Percentiles rank a stretch among this genome's conserved stretches.
Conservation (phyloP, 306 rosid genomes). For the Oemleria cerasiformis region DNA sequence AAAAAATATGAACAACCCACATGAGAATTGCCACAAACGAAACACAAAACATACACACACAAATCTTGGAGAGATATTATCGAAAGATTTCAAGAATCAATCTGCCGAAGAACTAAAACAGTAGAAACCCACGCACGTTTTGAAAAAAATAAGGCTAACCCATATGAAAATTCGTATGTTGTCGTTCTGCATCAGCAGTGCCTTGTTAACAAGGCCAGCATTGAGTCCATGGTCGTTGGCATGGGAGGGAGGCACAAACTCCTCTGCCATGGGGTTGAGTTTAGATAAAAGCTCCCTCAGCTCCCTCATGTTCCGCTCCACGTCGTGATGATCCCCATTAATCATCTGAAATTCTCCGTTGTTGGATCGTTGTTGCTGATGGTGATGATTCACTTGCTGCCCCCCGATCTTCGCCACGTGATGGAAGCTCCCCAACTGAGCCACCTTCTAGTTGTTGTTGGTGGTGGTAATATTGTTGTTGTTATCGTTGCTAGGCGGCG, state of each 20-base stretch:
- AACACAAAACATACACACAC: too few relatives aligned
- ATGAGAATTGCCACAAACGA: too few relatives aligned
- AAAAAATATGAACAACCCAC: too few relatives aligned
- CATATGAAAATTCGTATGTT: too few relatives aligned
- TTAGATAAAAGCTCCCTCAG: slow-evolving; percentile 40
- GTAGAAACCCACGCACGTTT: too few relatives aligned
- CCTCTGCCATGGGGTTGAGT: slow-evolving; percentile 45
- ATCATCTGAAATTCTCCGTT: slow-evolving; percentile 32
- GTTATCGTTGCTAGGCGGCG: background rate
- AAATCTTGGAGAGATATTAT: too few relatives aligned
- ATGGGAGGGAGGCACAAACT: slow-evolving; percentile 38
- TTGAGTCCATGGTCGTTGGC: slow-evolving; percentile 26
- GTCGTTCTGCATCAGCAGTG: slow-evolving; percentile 17
- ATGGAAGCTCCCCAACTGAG: slow-evolving; percentile 20
- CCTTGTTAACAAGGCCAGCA: slow-evolving; percentile 23
- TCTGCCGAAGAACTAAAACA: too few relatives aligned
- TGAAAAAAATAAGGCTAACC: too few relatives aligned
- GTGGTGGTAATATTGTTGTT: background rate
- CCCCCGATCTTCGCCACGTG: slow-evolving; percentile 28
- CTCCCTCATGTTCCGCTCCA: slow-evolving; percentile 34
- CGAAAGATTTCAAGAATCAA: too few relatives aligned
- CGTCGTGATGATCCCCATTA: slow-evolving; percentile 27
- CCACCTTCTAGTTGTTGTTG: background rate
- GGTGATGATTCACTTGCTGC: background rate
- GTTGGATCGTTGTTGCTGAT: slow-evolving; percentile 27